phyloP scores from a whole-genome alignment of 176 grass and related monocot genomes.

The Triticum timopheevii region DNA sequence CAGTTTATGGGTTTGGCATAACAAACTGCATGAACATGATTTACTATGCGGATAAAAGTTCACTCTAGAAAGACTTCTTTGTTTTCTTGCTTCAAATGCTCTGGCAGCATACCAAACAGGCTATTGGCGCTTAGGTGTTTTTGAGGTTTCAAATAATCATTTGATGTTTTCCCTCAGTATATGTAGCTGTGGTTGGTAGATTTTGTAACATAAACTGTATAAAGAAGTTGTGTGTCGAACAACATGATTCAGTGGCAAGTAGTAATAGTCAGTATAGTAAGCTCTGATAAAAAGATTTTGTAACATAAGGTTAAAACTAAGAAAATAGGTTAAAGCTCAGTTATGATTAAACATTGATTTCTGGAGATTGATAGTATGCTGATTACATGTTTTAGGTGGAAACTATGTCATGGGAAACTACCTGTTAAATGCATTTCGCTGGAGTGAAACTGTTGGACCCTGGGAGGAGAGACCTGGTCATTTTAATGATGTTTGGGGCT shows the following conservation, averaged over 20 bases:
- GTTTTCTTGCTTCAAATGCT: conserved; percentile 7
- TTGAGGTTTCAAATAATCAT: not conserved
- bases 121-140: not conserved
- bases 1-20: not conserved
- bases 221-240: not conserved
- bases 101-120: not conserved
- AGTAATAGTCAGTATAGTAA: not conserved
- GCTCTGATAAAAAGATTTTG: not conserved
- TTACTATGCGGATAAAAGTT: not conserved
- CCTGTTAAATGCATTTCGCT: conserved; percentile 79
- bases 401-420: conserved; percentile 84
- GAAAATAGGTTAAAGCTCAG: conserved; percentile 6
- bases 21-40: not conserved
- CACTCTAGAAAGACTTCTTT: not conserved
- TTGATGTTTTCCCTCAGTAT: not conserved
- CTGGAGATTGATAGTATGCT: not conserved
- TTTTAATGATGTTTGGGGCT: conserved; percentile 87
- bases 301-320: conserved; percentile 17
- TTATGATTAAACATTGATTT: conserved; percentile 16
- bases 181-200: not conserved
- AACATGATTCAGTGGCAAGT: not conserved
- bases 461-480: conserved; percentile 93
- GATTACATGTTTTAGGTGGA: conserved; percentile 61
- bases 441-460: conserved; percentile 80
- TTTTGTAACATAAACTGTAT: not conserved